Base-by-base conservation (phyloP, 2,329 filamentous ascomycete genomes). In the Trichoderma breve region DNA sequence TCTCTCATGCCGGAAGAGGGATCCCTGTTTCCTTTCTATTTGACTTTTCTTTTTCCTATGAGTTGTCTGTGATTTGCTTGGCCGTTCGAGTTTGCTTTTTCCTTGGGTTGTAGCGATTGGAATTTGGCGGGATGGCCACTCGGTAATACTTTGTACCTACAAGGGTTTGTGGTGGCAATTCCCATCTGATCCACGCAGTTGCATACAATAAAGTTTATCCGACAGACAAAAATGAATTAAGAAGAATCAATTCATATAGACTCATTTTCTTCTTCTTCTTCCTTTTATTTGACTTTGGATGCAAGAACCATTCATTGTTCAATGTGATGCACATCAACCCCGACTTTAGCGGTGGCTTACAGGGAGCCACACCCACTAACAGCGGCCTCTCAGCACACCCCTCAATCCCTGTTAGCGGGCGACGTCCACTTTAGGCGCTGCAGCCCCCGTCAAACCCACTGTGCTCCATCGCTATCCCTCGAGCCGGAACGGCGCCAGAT, bases 401-500 rank as follows among this genome's bases (percentile, higher is more conserved):
- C 58, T 18, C 60, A 30, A 55, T 68, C 70, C 70, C 70, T 72
- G 64, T 67, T 68, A 65, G 71, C 67, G 71, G 71, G 51, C 36
- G 15, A 60, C 60, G 47, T 36, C 66, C 71, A 72, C 60, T 65
- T 65, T 71, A 60, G 66, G 60, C 71, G 71, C 71, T 72, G 60
- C 18, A 62, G 36, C 34, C 60, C 60, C 60, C 18, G 43, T 21
- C n/a, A 60, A 51, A 39, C 24, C 68, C 66, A 64, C 58, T 34
- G 55, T 32, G 57, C 57, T 21, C 69, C 69, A 55, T 34, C 47
- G 11, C 26, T 39, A 51, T 70, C 53, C 66, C 71, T 64, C 53
- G 60, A 72, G 39, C 70, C 63, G 65, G 63, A 60, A 75, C 63
- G 70, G 71, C 69, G 70, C 72, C 73, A 74, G 73, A 76, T 74